These are phyloP conservation scores for Sugiyamaella castrensis DNA, from an alignment of 1,139 yeast species.

Conservation along the genomic window DNA sequence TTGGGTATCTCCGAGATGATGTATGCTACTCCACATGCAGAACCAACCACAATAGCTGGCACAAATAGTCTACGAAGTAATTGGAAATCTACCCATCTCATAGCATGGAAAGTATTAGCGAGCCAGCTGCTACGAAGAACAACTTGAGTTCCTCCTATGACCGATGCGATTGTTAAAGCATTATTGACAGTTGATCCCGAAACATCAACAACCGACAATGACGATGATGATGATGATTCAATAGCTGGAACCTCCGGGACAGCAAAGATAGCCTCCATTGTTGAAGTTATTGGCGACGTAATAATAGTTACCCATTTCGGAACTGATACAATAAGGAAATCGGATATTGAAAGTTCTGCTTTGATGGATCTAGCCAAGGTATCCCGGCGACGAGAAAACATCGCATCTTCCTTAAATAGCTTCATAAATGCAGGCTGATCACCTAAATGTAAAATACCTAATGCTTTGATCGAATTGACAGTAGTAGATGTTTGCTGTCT, in stretches of 20 bases:
- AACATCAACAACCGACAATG: background rate
- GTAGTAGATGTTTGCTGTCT: slow-evolving; percentile 54
- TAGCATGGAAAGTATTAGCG: slow-evolving; percentile 30
- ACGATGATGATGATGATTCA: background rate
- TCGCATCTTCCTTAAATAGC: slow-evolving; percentile 69
- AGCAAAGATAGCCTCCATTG: background rate
- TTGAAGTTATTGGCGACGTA: slow-evolving; percentile 1
- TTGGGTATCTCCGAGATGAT: slow-evolving; percentile 78
- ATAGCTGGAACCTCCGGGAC: background rate
- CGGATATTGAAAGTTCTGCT: slow-evolving; percentile 58
- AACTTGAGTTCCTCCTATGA: slow-evolving; percentile 38
- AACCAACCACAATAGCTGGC: slow-evolving; percentile 52
- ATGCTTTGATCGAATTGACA: slow-evolving; percentile 59
- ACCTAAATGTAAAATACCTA: slow-evolving; percentile 51
- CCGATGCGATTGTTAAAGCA: slow-evolving; percentile 40
- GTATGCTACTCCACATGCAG: slow-evolving; percentile 62
- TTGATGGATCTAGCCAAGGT: slow-evolving; percentile 56
- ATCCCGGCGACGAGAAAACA: slow-evolving; percentile 80
- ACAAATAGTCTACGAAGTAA: slow-evolving; percentile 40
- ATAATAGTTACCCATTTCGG: slow-evolving; percentile 23
- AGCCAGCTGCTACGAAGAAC: slow-evolving; percentile 30
- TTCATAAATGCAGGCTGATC: slow-evolving; percentile 54
- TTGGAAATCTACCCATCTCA: slow-evolving; percentile 22
- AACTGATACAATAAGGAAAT: slow-evolving; percentile 59
- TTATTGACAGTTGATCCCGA: slow-evolving; percentile 34